A percentile compares a stretch with the other conserved stretches of the same genome.
These are phyloP conservation scores for Penicillium herquei DNA, from an alignment of 495 filamentous ascomycete species.

Conservation along the genomic window DNA sequence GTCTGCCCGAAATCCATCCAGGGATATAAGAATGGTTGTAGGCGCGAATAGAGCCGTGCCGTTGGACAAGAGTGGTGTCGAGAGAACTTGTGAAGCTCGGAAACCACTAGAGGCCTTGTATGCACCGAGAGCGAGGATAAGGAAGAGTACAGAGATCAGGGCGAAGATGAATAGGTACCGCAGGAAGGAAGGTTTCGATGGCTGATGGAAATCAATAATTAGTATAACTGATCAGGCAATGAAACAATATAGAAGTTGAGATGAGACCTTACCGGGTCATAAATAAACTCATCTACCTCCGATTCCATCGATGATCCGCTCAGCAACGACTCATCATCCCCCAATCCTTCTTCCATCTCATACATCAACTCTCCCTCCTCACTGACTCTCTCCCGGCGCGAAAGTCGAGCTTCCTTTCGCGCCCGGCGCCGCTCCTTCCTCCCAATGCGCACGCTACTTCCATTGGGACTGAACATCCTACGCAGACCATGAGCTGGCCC, in stretches of 20 bases:
- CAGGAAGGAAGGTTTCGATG: conserved; percentile 27
- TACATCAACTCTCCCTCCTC: conserved; percentile 80
- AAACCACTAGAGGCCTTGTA: conserved; percentile 50
- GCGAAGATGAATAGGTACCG: conserved; percentile 35
- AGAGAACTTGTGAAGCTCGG: conserved; percentile 22
- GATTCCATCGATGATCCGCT: conserved; percentile 45
- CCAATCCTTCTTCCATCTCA: conserved; percentile 81
- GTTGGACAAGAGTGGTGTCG: conserved; percentile 34
- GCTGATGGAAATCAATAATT: conserved; percentile 8
- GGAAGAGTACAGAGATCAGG: conserved; percentile 48
- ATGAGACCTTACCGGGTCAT: conserved; percentile 27
- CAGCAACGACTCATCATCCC: conserved; percentile 57
- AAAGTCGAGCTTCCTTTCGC: conserved; percentile 43
- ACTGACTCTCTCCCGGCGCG: conserved; percentile 42
- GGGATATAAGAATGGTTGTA: conserved; percentile 89
- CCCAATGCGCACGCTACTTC: conserved; percentile 51
- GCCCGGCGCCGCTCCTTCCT: conserved; percentile 51
- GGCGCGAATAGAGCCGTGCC: conserved; percentile 84
- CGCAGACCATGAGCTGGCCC: conserved; percentile 51
- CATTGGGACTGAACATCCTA: conserved; percentile 44
- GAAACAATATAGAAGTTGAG: background rate
- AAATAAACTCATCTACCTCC: conserved; percentile 34
- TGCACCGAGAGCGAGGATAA: conserved; percentile 52
- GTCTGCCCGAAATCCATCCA: conserved; percentile 97
- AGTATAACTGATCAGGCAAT: conserved; percentile 8